Evolutionary conservation across 257 asterid genomes (phyloP).

Genomic region (Parsonsia alboflavescens): DNA sequence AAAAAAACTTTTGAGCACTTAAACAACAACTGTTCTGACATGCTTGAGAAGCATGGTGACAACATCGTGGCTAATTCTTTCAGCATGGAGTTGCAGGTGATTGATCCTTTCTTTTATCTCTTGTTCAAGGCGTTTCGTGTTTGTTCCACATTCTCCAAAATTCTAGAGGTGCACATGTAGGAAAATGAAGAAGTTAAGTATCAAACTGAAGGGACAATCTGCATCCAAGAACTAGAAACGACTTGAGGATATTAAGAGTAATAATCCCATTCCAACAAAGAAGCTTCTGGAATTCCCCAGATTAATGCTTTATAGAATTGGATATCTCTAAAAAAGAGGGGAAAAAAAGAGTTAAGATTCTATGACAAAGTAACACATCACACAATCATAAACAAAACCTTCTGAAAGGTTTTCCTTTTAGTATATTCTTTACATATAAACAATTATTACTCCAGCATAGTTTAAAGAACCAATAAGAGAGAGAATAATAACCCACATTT

Average conservation of each 20-base stretch:
- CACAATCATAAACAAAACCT: not conserved
- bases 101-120: constrained; percentile 14
- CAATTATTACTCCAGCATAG: not conserved
- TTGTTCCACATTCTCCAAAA: constrained; percentile 10
- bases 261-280: too few relatives aligned
- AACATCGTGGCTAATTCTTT: constrained; percentile 11
- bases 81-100: constrained; percentile 13
- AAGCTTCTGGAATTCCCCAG: too few relatives aligned
- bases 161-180: constrained; percentile 3
- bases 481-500: not conserved
- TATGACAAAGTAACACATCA: not conserved
- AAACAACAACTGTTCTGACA: constrained; percentile 10
- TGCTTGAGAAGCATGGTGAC: constrained; percentile 15
- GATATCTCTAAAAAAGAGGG: not conserved
- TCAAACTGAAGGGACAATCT: not conserved
- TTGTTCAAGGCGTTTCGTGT: constrained; percentile 13
- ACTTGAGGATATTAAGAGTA: too few relatives aligned
- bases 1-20: not conserved
- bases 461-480: not conserved
- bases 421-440: not conserved
- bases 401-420: not conserved
- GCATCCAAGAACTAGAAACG: not conserved
- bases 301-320: not conserved
- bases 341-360: not conserved
- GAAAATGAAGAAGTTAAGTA: not conserved